These are phyloP conservation scores for Thymus mandschuricus DNA, from an alignment of 257 asterid genomes.

Conservation along the genomic window DNA sequence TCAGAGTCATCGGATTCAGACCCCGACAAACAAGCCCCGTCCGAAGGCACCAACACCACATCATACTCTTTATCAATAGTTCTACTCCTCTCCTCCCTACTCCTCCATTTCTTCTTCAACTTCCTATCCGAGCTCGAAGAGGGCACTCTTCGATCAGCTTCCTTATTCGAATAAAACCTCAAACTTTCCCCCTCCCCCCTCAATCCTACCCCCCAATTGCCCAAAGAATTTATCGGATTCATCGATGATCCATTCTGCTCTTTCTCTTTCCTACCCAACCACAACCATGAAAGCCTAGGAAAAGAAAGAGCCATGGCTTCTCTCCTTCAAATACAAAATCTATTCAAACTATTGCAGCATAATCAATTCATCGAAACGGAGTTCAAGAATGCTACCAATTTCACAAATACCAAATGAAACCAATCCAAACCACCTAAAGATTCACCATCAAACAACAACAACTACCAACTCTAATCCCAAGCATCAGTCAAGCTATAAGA, in stretches of 20 bases:
- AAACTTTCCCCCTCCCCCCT: conserved; percentile 67
- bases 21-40: conserved; percentile 84
- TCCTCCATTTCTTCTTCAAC: conserved; percentile 78
- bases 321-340: conserved; percentile 19
- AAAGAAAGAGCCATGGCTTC: conserved; percentile 58
- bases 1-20: conserved; percentile 97
- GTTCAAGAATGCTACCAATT: conserved; percentile 26
- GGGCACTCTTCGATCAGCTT: conserved; percentile 49
- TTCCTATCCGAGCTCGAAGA: conserved; percentile 64
- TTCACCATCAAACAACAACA: conserved; percentile 26
- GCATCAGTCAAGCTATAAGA: background rate
- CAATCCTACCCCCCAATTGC: conserved; percentile 80
- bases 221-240: conserved; percentile 64
- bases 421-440: conserved; percentile 30
- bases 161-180: conserved; percentile 61
- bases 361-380: conserved; percentile 32
- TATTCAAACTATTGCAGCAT: conserved; percentile 1
- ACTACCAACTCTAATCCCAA: conserved; percentile 19
- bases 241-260: conserved; percentile 62
- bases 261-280: conserved; percentile 82
- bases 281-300: conserved; percentile 75
- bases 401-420: conserved; percentile 30
- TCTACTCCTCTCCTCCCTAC: conserved; percentile 80
- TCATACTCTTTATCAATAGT: conserved; percentile 76
- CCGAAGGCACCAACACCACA: conserved; percentile 89